Base-by-base conservation (phyloP, 805 yeast species). In the Saturnispora galanensis region DNA sequence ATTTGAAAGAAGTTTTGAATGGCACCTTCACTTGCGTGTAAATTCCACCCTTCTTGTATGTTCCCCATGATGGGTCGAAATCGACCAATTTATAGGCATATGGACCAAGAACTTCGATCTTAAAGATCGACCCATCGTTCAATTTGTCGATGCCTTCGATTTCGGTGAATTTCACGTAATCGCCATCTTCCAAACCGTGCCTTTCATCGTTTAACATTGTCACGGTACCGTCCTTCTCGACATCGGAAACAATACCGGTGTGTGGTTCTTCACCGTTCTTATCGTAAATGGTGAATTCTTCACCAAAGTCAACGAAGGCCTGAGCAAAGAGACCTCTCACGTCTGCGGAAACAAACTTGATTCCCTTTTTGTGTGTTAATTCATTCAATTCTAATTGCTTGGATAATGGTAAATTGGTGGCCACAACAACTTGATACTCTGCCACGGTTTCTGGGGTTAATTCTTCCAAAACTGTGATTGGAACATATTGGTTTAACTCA, bases 11-110 rank as follows among this genome's bases (percentile, higher is more conserved):
- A 17, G 82, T 52, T 26, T 68, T 70, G 41, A 62, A 64, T 28
- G 98, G 97, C 56, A 84, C 78, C 67, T 89, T 89, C 39, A 90
- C 96, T 67, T 93, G 95, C 18, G 88, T 84, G 69, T 85, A 93
- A 40, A 85, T 69, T 51, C 99, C 99, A 41, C 96, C 96, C 56
- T 78, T 79, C 42, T 68, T 63, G 59, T 87, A 93, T 2, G 69
- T 63, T 17, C 89, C 95, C 64, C 65, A 69, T 21, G 64, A 53
- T 17, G 68, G 68, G 50, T 74, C 76, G 47, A 76, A 69, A 45
- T 77, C 73, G 47, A 90, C 77, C 31, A 60, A 42, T 58, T 77
- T 79, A 71, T 84, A 93, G 2, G 97, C 94, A 59, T 76, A 88
- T n/a, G 98, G 98, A 12, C 97, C 98, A 48, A 84, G 70, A 1